Evolutionary conservation across 2,329 filamentous ascomycete genomes (phyloP).

Genomic region (Acephala macrosclerotiorum): DNA sequence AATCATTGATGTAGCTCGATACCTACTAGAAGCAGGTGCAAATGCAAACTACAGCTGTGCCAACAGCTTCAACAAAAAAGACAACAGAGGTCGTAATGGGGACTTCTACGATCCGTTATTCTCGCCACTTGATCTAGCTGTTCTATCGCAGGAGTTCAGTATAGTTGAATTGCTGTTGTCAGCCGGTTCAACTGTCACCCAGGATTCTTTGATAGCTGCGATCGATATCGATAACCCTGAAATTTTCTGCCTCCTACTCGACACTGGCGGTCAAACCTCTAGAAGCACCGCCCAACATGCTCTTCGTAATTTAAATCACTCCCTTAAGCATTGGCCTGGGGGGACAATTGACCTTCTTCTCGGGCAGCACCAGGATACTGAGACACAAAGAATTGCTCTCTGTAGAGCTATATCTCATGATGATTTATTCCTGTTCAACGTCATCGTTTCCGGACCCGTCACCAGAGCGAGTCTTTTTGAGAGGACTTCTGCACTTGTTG

Average conservation of each 20-base stretch:
- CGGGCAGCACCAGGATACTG: not conserved
- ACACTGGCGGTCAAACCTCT: too few relatives aligned
- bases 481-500: too few relatives aligned
- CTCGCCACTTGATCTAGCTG: not conserved
- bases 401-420: too few relatives aligned
- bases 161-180: not conserved
- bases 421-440: too few relatives aligned
- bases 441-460: too few relatives aligned
- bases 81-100: not conserved
- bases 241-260: not conserved
- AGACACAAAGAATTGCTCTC: too few relatives aligned
- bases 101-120: not conserved
- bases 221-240: not conserved
- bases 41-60: not conserved
- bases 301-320: too few relatives aligned
- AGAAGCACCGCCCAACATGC: not conserved
- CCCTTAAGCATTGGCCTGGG: too few relatives aligned
- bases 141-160: not conserved
- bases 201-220: not conserved
- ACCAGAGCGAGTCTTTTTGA: too few relatives aligned
- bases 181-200: not conserved
- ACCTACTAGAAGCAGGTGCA: constrained; percentile 4
- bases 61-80: not conserved
- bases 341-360: not conserved
- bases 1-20: not conserved